phyloP scores from a whole-genome alignment of 2,329 filamentous ascomycete genomes.

The Ceratocystis cubensis region DNA sequence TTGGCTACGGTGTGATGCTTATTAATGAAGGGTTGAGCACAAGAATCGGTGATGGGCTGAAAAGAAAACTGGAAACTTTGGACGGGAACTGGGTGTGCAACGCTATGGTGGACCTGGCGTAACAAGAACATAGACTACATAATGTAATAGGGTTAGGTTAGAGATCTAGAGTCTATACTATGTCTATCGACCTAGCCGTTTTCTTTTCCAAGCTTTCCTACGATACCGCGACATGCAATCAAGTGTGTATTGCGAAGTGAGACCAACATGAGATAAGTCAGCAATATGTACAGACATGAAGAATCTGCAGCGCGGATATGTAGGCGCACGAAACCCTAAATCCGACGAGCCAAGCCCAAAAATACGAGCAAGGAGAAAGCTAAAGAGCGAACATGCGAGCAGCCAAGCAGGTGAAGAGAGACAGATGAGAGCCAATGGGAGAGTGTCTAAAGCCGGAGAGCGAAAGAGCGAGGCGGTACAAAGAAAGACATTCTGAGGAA shows the following conservation, averaged over 20 bases:
- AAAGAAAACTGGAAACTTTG: constrained; percentile 33
- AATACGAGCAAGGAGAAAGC: background rate
- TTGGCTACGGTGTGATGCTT: constrained; percentile 32
- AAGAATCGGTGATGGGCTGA: constrained; percentile 35
- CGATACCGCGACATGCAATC: no score
- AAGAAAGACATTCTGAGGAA: background rate
- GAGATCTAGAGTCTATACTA: background rate
- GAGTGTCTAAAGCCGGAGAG: background rate
- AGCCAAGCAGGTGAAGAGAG: background rate
- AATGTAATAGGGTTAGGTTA: background rate
- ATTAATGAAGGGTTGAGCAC: constrained; percentile 33
- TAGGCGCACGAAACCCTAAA: background rate
- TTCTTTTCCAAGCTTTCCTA: no score
- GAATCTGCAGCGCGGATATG: background rate
- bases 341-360: background rate
- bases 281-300: background rate
- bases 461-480: background rate
- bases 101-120: background rate
- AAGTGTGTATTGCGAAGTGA: background rate
- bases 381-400: background rate
- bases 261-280: background rate
- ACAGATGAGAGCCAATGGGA: background rate
- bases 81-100: constrained; percentile 31
- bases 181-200: no score
- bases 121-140: background rate